phyloP scores from a whole-genome alignment of 176 grass and related monocot species.

The Leersia perrieri region DNA sequence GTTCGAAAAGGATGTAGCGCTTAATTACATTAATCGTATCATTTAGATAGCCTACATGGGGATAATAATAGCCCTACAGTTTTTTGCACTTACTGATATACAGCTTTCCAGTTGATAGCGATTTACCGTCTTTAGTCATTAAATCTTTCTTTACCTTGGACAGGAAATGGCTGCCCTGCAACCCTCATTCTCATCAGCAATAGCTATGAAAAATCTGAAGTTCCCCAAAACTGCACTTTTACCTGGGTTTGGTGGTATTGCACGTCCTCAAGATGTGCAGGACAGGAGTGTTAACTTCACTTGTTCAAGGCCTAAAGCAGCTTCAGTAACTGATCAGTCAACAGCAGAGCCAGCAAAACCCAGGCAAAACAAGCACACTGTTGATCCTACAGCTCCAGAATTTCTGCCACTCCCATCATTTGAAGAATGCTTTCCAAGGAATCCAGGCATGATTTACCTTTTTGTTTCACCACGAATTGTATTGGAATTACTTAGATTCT shows the following conservation, averaged over 20 bases:
- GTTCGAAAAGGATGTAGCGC: not conserved
- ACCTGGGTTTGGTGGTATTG: slow-evolving; percentile 41
- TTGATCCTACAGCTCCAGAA: slow-evolving; percentile 69
- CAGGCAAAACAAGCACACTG: slow-evolving; percentile 62
- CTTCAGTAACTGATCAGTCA: slow-evolving; percentile 48
- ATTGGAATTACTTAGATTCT: not conserved
- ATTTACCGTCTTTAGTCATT: not conserved
- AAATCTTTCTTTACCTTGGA: not conserved
- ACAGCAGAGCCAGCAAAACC: slow-evolving; percentile 45
- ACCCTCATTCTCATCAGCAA: slow-evolving; percentile 51
- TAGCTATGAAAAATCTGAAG: slow-evolving; percentile 54
- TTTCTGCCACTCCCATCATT: slow-evolving; percentile 96
- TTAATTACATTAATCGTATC: not conserved
- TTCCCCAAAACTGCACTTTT: slow-evolving; percentile 53
- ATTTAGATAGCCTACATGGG: not conserved
- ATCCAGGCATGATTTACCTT: slow-evolving; percentile 49
- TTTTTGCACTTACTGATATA: not conserved
- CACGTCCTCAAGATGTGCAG: slow-evolving; percentile 25
- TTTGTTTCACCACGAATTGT: not conserved
- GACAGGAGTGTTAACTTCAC: slow-evolving; percentile 41
- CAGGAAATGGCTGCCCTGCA: slow-evolving; percentile 77
- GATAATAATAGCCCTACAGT: not conserved
- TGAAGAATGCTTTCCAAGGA: slow-evolving; percentile 88
- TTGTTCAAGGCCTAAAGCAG: slow-evolving; percentile 47
- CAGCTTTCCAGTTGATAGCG: not conserved